Evolutionary conservation across 305 asterid genomes (phyloP).

Genomic region (Fraxinus ornus): DNA sequence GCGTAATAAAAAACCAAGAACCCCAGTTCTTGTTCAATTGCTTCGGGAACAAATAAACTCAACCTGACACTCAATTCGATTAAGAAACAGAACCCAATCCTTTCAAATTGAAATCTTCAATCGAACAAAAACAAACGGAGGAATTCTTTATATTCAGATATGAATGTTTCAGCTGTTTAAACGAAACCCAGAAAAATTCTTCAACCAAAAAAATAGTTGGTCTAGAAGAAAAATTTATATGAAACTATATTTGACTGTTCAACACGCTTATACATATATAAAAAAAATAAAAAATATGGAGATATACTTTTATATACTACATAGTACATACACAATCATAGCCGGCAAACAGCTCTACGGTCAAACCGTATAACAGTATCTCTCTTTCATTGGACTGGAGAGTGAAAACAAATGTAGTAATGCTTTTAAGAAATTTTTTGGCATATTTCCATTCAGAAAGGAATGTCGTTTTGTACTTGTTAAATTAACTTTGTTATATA

Average conservation of each 20-base stretch:
- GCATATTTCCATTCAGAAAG: not conserved
- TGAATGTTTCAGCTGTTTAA: not conserved
- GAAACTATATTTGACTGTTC: constrained; percentile 45
- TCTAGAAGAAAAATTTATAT: constrained; percentile 17
- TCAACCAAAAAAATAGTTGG: not conserved
- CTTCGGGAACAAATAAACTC: constrained; percentile 15
- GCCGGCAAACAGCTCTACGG: constrained; percentile 30
- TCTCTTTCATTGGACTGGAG: not conserved
- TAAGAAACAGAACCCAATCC: not conserved
- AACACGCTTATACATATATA: constrained; percentile 34
- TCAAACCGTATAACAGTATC: constrained; percentile 24
- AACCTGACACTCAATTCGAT: constrained; percentile 18
- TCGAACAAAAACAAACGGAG: not conserved
- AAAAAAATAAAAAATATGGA: not conserved
- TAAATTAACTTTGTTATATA: not conserved
- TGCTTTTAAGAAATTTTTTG: not conserved
- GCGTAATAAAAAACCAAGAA: constrained; percentile 11
- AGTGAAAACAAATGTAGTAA: not conserved
- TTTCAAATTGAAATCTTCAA: not conserved
- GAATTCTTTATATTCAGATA: constrained; percentile 19
- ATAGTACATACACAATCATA: not conserved
- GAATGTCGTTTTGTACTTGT: not conserved
- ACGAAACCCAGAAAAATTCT: constrained; percentile 12
- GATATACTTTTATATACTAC: not conserved
- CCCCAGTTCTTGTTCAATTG: constrained; percentile 19